These are phyloP conservation scores for Calonectria pauciramosa DNA, from an alignment of 2,329 filamentous ascomycete species.

Conservation along the genomic window DNA sequence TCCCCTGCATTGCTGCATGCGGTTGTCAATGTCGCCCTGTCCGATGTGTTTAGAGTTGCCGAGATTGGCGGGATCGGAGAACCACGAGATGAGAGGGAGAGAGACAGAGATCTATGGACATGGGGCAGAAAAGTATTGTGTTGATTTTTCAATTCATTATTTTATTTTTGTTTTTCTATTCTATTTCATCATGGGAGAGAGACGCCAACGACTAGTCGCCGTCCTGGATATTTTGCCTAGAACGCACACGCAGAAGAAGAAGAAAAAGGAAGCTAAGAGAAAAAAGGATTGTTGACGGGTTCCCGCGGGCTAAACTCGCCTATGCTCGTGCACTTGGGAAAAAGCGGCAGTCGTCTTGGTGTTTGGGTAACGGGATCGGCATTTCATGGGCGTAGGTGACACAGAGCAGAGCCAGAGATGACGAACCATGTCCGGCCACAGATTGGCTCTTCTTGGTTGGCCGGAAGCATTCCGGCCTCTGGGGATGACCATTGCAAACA, in stretches of 20 bases:
- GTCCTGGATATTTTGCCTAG: neutral
- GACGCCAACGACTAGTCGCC: neutral
- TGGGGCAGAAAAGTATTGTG: neutral
- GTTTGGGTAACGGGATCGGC: constrained; percentile 14
- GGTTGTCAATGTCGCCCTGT: constrained; percentile 4
- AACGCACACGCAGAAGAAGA: neutral
- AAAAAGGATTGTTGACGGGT: neutral
- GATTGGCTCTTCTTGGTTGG: constrained; percentile 40
- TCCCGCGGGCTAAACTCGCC: neutral
- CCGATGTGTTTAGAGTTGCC: neutral
- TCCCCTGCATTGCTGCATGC: constrained; percentile 3
- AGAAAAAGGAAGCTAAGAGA: neutral
- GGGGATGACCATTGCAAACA: constrained; percentile 39
- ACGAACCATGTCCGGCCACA: constrained; percentile 42
- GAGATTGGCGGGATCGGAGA: neutral
- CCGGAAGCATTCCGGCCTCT: constrained; percentile 53
- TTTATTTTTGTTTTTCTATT: neutral
- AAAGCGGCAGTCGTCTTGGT: neutral
- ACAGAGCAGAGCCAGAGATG: neutral
- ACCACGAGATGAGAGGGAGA: neutral
- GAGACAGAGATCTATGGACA: neutral
- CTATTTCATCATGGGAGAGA: neutral
- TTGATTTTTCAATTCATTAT: neutral
- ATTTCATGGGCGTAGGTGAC: constrained; percentile 12
- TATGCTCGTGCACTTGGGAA: neutral